Percentiles rank a stretch among this genome's conserved stretches.
Conservation (phyloP, 2,329 filamentous ascomycete species). For the Aspergillus carbonarius region DNA sequence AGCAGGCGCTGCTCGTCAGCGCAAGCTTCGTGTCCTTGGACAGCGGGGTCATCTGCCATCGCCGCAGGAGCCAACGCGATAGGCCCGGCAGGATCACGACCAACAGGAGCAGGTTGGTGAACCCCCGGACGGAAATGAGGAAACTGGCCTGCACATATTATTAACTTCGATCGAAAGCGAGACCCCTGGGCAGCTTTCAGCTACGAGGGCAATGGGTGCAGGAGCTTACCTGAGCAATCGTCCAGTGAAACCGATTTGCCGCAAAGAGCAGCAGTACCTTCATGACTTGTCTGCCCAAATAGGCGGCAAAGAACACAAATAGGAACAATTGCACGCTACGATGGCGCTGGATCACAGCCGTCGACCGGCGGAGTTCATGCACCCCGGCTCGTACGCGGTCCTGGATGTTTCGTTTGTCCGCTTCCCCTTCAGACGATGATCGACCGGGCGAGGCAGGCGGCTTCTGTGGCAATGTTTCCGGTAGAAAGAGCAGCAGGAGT, state of each 20-base stretch:
- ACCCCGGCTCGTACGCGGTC: neutral
- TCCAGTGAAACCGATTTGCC: neutral
- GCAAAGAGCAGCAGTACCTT: neutral
- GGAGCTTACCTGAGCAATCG: neutral
- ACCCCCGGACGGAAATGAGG: neutral
- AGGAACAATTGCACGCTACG: neutral
- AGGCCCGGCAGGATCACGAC: neutral
- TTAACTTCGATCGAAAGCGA: neutral
- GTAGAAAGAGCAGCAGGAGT: slow-evolving; percentile 16
- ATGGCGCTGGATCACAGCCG: neutral
- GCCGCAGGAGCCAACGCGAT: neutral
- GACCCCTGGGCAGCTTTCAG: neutral
- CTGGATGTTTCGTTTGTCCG: neutral
- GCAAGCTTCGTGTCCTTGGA: neutral
- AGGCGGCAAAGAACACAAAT: neutral
- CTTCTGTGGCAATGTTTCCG: slow-evolving; percentile 19
- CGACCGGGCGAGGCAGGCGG: neutral
- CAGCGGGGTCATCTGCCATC: neutral
- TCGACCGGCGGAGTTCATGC: neutral
- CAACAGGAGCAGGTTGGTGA: neutral
- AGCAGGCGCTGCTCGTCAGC: neutral
- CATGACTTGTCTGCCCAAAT: neutral
- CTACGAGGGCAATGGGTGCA: neutral
- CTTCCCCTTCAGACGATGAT: neutral
- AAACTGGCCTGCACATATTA: neutral